Conservation (phyloP, 1,284 basidiomycete species). For the Naganishia cerealis region DNA sequence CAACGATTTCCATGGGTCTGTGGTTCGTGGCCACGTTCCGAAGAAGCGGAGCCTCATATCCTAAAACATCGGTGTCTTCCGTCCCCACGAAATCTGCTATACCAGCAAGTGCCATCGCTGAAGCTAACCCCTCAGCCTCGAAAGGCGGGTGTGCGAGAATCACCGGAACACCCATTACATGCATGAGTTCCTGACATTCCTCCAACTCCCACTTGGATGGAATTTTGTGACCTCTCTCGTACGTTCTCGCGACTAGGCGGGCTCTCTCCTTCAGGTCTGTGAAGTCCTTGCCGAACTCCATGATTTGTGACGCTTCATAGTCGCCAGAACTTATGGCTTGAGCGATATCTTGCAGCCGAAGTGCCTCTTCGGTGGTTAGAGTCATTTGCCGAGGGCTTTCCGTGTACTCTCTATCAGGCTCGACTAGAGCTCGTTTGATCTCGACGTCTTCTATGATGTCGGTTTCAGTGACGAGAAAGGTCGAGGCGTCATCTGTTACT, state of each 20-base stretch:
- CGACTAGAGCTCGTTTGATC: conserved; percentile 22
- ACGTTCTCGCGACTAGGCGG: conserved; percentile 20
- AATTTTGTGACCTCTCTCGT: conserved; percentile 11
- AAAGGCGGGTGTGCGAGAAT: conserved; percentile 66
- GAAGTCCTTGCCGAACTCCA: neutral
- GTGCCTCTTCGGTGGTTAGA: conserved; percentile 44
- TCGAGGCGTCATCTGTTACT: neutral
- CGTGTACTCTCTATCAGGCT: conserved; percentile 35
- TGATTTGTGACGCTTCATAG: neutral
- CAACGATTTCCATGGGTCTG: conserved; percentile 64
- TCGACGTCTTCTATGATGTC: conserved; percentile 18
- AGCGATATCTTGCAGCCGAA: conserved; percentile 33
- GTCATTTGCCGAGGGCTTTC: conserved; percentile 46
- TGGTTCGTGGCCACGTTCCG: conserved; percentile 67
- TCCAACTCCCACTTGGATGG: conserved; percentile 45
- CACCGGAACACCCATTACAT: conserved; percentile 74
- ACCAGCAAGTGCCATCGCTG: conserved; percentile 69
- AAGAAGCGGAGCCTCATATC: conserved; percentile 65
- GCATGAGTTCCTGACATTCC: conserved; percentile 57
- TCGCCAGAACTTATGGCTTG: neutral
- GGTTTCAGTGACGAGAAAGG: neutral
- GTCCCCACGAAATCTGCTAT: conserved; percentile 79
- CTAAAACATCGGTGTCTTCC: conserved; percentile 67
- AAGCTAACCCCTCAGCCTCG: conserved; percentile 80
- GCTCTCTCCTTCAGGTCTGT: conserved; percentile 12